A percentile compares a stretch with the other conserved stretches of the same genome.
Conservation (phyloP, 1,284 basidiomycete species). For the Naganishia sp. region DNA sequence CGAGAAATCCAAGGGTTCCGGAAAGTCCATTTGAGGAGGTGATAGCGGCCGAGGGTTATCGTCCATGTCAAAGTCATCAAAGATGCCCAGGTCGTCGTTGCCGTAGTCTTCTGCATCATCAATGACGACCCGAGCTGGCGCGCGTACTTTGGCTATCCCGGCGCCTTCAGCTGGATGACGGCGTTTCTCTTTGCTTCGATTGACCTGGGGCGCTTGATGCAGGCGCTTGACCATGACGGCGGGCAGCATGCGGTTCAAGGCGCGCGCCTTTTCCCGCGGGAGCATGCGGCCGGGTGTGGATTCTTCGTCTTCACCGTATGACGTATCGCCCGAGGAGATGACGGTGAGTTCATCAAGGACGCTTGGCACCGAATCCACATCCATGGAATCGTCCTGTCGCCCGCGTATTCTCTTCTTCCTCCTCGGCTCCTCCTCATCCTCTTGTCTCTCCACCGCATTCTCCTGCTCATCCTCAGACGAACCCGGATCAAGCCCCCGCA, state of each 20-base stretch:
- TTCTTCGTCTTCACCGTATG: not conserved
- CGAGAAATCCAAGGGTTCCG: no score
- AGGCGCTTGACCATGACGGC: conserved; percentile 32
- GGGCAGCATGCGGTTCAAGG: conserved; percentile 30
- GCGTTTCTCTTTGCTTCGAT: not conserved
- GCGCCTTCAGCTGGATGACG: not conserved
- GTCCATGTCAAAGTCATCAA: conserved; percentile 3
- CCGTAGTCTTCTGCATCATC: conserved; percentile 29
- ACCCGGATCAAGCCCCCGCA: not conserved
- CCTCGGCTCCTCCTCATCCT: not conserved
- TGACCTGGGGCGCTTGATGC: not conserved
- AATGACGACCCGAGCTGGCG: not conserved
- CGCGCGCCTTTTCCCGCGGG: conserved; percentile 17
- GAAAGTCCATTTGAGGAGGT: conserved; percentile 1
- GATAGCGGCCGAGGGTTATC: not conserved
- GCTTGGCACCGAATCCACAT: not conserved
- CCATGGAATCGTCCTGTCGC: not conserved
- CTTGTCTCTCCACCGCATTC: no score
- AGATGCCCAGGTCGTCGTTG: conserved; percentile 29
- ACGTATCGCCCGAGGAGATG: not conserved
- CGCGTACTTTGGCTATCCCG: not conserved
- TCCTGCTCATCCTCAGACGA: no score
- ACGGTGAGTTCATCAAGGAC: not conserved
- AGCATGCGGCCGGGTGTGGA: not conserved
- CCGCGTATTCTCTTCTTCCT: not conserved